phyloP scores from a whole-genome alignment of 2,329 filamentous ascomycete species.

The Pseudocercospora fuligena region DNA sequence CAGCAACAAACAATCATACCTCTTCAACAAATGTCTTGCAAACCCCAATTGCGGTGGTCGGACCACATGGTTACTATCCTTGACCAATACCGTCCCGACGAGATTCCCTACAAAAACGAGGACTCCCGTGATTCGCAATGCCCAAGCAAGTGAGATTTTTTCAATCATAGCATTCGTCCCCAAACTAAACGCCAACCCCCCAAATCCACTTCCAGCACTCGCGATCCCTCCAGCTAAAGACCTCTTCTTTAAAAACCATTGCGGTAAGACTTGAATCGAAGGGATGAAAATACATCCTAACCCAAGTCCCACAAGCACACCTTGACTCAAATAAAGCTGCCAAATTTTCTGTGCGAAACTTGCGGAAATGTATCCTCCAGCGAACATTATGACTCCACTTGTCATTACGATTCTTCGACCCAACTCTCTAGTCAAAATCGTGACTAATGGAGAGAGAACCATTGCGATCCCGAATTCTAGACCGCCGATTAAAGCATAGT shows the following conservation, averaged over 20 bases:
- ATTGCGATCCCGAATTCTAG: conserved; percentile 45
- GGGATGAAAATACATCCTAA: conserved; percentile 50
- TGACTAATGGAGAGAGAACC: conserved; percentile 43
- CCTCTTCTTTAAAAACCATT: conserved; percentile 49
- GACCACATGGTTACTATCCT: conserved; percentile 43
- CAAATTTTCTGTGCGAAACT: conserved; percentile 45
- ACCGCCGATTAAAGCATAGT: conserved; percentile 50
- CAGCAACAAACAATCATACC: conserved; percentile 44
- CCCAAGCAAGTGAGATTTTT: conserved; percentile 46
- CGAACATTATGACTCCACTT: conserved; percentile 42
- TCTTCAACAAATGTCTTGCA: conserved; percentile 43
- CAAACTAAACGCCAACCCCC: conserved; percentile 48
- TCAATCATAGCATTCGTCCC: conserved; percentile 46
- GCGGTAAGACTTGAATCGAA: conserved; percentile 43
- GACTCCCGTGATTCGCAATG: conserved; percentile 47
- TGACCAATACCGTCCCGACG: conserved; percentile 39
- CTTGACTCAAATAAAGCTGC: conserved; percentile 50
- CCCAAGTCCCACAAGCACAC: conserved; percentile 46
- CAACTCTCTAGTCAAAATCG: conserved; percentile 34
- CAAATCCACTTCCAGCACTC: conserved; percentile 47
- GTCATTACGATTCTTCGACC: conserved; percentile 40
- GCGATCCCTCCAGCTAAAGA: conserved; percentile 50
- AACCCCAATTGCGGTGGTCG: conserved; percentile 43
- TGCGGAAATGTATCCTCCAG: conserved; percentile 44
- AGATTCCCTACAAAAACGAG: conserved; percentile 38